These are phyloP conservation scores for Thelonectria rubi DNA, from an alignment of 2,329 filamentous ascomycete species.

Conservation along the genomic window DNA sequence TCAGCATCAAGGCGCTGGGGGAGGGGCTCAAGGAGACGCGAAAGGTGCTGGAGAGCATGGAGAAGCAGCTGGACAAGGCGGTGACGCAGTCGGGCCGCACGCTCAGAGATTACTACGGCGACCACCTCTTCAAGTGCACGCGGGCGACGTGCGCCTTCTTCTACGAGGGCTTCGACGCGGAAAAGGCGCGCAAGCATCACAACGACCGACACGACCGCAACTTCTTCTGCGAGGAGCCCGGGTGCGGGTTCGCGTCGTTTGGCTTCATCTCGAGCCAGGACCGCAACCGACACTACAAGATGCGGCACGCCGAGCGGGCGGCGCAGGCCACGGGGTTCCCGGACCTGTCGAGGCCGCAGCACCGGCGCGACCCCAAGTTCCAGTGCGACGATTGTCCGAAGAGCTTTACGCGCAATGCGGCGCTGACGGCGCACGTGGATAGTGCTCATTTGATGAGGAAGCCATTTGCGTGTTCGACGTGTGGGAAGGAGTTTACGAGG, in stretches of 20 bases:
- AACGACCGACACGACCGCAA: slow-evolving; percentile 52
- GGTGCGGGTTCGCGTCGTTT: slow-evolving; percentile 46
- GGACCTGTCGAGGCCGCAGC: neutral
- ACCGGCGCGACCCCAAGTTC: slow-evolving; percentile 14
- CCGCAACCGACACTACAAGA: slow-evolving; percentile 38
- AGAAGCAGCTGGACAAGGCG: neutral
- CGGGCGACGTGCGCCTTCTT: slow-evolving; percentile 54
- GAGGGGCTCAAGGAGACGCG: slow-evolving; percentile 35
- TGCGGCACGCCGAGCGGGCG: slow-evolving; percentile 13
- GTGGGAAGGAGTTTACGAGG: slow-evolving; percentile 46
- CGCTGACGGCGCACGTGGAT: slow-evolving; percentile 47
- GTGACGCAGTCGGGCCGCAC: slow-evolving; percentile 30
- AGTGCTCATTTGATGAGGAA: slow-evolving; percentile 47
- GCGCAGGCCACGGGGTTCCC: neutral
- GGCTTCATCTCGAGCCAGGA: slow-evolving; percentile 55
- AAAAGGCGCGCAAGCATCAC: slow-evolving; percentile 47
- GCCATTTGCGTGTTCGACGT: slow-evolving; percentile 43
- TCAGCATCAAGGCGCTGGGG: slow-evolving; percentile 25
- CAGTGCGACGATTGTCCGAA: slow-evolving; percentile 48
- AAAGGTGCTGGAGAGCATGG: slow-evolving; percentile 41
- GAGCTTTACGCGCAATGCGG: slow-evolving; percentile 50
- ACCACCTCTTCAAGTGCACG: slow-evolving; percentile 52
- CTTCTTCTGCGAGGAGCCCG: slow-evolving; percentile 47
- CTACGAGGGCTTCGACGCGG: slow-evolving; percentile 51
- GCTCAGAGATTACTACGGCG: slow-evolving; percentile 48